phyloP scores from a whole-genome alignment of 2,329 filamentous ascomycete genomes.

The Fusarium marasasianum region DNA sequence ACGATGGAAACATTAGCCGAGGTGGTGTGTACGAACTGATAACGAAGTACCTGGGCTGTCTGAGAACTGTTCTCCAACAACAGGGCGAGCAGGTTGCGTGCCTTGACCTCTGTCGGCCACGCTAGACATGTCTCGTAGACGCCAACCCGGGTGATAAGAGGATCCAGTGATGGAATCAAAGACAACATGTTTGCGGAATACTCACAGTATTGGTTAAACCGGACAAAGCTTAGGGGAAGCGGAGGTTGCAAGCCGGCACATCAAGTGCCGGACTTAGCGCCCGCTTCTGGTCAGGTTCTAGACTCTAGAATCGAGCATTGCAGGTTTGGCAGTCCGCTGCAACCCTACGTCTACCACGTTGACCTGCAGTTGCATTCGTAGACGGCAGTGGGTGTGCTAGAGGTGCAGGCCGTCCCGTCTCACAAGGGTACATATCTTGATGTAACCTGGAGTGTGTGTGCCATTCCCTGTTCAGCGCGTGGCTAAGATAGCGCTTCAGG shows the following conservation, averaged over 20 bases:
- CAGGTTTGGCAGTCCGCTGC: not conserved
- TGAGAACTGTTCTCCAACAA: too few species aligned
- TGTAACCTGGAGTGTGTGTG: not conserved
- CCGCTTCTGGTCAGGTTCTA: not conserved
- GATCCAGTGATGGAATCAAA: not conserved
- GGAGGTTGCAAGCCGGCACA: not conserved
- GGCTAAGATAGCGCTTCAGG: not conserved
- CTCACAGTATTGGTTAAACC: not conserved
- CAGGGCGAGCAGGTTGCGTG: not conserved
- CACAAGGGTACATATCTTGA: not conserved
- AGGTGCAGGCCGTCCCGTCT: not conserved
- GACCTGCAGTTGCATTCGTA: not conserved
- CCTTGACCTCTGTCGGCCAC: rapidly evolving
- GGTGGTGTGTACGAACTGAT: not conserved
- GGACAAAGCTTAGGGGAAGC: rapidly evolving
- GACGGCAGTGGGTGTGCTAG: not conserved
- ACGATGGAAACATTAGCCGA: not conserved
- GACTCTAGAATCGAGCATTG: not conserved
- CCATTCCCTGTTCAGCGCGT: not conserved
- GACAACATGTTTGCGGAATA: not conserved
- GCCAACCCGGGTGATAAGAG: rapidly evolving
- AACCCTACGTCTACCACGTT: not conserved
- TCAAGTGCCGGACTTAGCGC: not conserved
- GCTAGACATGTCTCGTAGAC: not conserved
- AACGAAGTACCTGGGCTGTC: too few species aligned